phyloP scores from a whole-genome alignment of 2,329 filamentous ascomycete species.

The Trichoderma sp. region DNA sequence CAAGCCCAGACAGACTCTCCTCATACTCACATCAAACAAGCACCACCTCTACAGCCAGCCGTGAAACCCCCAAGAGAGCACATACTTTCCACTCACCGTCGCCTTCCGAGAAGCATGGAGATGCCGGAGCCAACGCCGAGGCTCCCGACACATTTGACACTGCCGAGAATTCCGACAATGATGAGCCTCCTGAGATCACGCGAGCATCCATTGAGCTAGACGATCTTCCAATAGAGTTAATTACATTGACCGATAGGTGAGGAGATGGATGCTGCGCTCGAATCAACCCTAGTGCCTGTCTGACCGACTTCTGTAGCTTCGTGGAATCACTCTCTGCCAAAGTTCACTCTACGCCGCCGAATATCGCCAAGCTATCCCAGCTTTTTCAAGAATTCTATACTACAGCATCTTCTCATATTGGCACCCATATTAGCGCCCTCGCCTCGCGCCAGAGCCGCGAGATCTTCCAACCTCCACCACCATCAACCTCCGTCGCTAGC shows the following conservation, averaged over 20 bases:
- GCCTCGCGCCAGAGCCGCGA: constrained; percentile 72
- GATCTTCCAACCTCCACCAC: constrained; percentile 52
- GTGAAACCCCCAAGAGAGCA: constrained; percentile 42
- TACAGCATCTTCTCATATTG: constrained; percentile 75
- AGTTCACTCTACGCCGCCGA: constrained; percentile 79
- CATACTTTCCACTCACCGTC: constrained; percentile 45
- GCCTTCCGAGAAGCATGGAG: constrained; percentile 27
- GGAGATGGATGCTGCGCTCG: constrained; percentile 8
- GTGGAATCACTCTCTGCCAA: constrained; percentile 86
- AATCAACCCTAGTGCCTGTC: neutral
- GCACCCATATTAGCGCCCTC: constrained; percentile 79
- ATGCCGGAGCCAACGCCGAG: constrained; percentile 30
- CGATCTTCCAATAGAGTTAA: constrained; percentile 88
- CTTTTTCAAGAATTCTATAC: constrained; percentile 94
- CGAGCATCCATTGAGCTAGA: constrained; percentile 70
- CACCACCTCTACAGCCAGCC: constrained; percentile 31
- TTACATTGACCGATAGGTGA: constrained; percentile 84
- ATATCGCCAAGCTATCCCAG: constrained; percentile 76
- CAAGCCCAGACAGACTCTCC: constrained; percentile 30
- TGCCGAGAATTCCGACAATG: constrained; percentile 39
- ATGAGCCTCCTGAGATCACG: constrained; percentile 46
- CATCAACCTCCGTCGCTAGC: constrained; percentile 57
- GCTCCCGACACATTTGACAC: constrained; percentile 51
- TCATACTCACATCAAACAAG: constrained; percentile 30
- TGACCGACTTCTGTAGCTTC: constrained; percentile 57